Conservation (phyloP, 805 yeast species). For the Metschnikowia colocasiae region DNA sequence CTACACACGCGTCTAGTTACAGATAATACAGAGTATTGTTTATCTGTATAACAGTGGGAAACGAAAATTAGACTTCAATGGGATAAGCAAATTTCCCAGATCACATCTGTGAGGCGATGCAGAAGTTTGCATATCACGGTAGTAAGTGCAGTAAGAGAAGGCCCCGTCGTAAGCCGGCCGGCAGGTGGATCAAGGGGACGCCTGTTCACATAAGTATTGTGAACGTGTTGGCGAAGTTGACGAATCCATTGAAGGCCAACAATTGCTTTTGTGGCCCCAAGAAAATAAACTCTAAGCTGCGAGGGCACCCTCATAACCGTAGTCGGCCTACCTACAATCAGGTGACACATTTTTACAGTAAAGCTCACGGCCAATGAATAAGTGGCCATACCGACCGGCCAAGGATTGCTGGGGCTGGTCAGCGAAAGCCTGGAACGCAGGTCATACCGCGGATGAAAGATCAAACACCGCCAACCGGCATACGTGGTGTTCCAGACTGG, state of each 20-base stretch:
- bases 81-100: not conserved
- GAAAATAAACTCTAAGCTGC: too few relatives aligned
- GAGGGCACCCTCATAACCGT: not conserved
- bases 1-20: not conserved
- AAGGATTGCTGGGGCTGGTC: not conserved
- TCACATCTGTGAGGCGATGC: not conserved
- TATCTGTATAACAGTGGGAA: not conserved
- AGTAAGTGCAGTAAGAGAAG: not conserved
- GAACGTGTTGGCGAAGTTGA: not conserved
- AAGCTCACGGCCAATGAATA: not conserved
- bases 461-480: not conserved
- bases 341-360: not conserved
- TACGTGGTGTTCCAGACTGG: slow-evolving; percentile 1
- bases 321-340: not conserved
- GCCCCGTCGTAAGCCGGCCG: not conserved
- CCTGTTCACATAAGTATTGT: too few relatives aligned
- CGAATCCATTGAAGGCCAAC: not conserved
- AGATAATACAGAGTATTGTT: not conserved
- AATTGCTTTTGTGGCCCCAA: too few relatives aligned
- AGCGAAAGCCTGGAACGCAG: not conserved
- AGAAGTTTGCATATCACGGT: not conserved
- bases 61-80: not conserved
- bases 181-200: not conserved
- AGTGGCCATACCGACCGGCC: not conserved
- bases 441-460: not conserved